These are phyloP conservation scores for Wickerhamiella slavikovae DNA, from an alignment of 805 yeast species.

Conservation along the genomic window DNA sequence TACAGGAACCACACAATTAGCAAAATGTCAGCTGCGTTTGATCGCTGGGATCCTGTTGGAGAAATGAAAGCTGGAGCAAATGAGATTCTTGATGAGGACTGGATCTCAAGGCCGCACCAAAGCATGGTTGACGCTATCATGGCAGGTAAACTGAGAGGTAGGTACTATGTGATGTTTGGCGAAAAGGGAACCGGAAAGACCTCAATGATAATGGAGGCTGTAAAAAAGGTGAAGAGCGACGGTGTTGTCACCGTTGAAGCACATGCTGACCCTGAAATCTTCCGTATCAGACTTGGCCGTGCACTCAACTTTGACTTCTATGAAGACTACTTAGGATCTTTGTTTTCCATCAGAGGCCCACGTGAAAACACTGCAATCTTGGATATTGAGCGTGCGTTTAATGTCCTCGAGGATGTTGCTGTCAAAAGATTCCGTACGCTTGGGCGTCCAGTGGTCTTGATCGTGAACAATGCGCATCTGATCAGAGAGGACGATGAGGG, in stretches of 20 bases:
- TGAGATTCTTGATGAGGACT: conserved; percentile 18
- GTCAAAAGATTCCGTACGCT: conserved; percentile 20
- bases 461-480: conserved; percentile 57
- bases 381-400: conserved; percentile 68
- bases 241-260: conserved; percentile 61
- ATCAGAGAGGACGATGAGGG: conserved; percentile 64
- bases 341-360: conserved; percentile 66
- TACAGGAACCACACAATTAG: conserved; percentile 38
- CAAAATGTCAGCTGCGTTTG: conserved; percentile 48
- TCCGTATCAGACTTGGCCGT: conserved; percentile 53
- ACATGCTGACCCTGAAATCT: conserved; percentile 69
- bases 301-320: conserved; percentile 54
- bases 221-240: conserved; percentile 38
- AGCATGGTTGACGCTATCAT: conserved; percentile 40
- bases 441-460: conserved; percentile 39
- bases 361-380: conserved; percentile 64
- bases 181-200: conserved; percentile 81
- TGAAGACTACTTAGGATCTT: conserved; percentile 68
- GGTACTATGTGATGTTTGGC: conserved; percentile 55
- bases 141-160: conserved; percentile 39
- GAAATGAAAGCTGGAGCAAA: conserved; percentile 32
- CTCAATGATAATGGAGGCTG: conserved; percentile 49
- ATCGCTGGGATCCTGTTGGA: conserved; percentile 42
- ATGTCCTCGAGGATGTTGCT: conserved; percentile 55
- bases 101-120: conserved; percentile 62